Conservation (phyloP, 768 basidiomycete genomes). For the Mycena capillaripes region DNA sequence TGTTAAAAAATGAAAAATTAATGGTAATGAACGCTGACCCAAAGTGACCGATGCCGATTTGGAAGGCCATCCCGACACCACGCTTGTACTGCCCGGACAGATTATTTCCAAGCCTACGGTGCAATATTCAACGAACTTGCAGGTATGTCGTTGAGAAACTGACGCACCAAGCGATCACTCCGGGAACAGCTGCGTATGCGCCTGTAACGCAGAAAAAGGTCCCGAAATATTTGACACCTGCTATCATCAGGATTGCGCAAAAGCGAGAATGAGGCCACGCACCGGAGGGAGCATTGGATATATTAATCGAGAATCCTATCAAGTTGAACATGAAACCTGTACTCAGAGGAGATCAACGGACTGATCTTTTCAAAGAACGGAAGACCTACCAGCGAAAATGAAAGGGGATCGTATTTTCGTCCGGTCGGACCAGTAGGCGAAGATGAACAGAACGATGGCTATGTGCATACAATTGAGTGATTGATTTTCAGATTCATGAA, state of each 20-base stretch:
- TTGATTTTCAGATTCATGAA: neutral
- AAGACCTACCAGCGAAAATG: conserved; percentile 64
- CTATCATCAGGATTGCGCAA: neutral
- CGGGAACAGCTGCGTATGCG: conserved; percentile 72
- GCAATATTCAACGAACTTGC: neutral
- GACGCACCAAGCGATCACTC: conserved; percentile 71
- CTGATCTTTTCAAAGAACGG: conserved; percentile 37
- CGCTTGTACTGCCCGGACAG: conserved; percentile 80
- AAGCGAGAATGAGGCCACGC: neutral
- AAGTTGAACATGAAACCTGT: conserved; percentile 41
- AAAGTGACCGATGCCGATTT: conserved; percentile 77
- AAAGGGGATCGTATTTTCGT: conserved; percentile 68
- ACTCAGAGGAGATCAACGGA: neutral
- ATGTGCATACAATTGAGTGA: neutral
- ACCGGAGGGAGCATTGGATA: conserved; percentile 58
- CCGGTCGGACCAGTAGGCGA: conserved; percentile 73
- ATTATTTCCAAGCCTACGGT: conserved; percentile 73
- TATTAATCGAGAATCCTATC: conserved; percentile 75
- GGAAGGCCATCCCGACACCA: conserved; percentile 74
- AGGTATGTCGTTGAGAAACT: neutral
- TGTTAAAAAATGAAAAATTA: neutral
- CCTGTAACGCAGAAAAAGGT: conserved; percentile 79
- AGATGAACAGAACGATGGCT: conserved; percentile 68
- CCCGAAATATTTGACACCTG: conserved; percentile 78
- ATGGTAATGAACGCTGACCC: conserved; percentile 7